Percentiles rank a stretch among this genome's conserved stretches.
Evolutionary conservation across 2,329 filamentous ascomycete species (phyloP).

Genomic region (Nigrospora sphaerica): DNA sequence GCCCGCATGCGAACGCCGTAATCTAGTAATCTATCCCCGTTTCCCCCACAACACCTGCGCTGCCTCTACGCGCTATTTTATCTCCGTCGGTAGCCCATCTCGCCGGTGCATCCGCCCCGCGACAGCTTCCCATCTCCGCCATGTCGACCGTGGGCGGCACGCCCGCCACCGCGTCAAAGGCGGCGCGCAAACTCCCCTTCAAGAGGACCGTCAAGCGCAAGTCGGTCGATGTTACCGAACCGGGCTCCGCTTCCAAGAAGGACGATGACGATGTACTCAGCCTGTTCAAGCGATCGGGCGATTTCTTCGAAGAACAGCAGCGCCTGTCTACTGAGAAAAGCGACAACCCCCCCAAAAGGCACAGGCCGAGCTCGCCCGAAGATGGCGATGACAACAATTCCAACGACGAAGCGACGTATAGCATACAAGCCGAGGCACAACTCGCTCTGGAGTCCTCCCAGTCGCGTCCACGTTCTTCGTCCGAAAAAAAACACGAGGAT

Average conservation of each 20-base stretch:
- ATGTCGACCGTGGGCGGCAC: too few species aligned
- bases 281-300: constrained; percentile 43
- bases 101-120: too few species aligned
- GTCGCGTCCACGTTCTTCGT: too few species aligned
- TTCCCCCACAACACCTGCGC: too few species aligned
- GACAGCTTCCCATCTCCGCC: too few species aligned
- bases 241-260: not conserved
- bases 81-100: too few species aligned
- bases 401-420: not conserved
- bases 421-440: too few species aligned
- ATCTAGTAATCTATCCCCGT: too few species aligned
- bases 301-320: constrained; percentile 40
- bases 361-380: not conserved
- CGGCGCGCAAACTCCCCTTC: constrained; percentile 37
- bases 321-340: constrained; percentile 11
- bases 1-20: too few species aligned
- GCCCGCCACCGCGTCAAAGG: constrained; percentile 3
- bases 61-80: too few species aligned
- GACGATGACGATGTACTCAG: constrained; percentile 32
- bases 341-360: constrained; percentile 6
- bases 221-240: constrained; percentile 16
- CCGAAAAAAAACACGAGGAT: too few species aligned
- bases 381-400: not conserved
- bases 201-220: constrained; percentile 38
- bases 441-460: too few species aligned